These are phyloP conservation scores for Endocarpon pusillum DNA, from an alignment of 495 filamentous ascomycete genomes.

Conservation along the genomic window DNA sequence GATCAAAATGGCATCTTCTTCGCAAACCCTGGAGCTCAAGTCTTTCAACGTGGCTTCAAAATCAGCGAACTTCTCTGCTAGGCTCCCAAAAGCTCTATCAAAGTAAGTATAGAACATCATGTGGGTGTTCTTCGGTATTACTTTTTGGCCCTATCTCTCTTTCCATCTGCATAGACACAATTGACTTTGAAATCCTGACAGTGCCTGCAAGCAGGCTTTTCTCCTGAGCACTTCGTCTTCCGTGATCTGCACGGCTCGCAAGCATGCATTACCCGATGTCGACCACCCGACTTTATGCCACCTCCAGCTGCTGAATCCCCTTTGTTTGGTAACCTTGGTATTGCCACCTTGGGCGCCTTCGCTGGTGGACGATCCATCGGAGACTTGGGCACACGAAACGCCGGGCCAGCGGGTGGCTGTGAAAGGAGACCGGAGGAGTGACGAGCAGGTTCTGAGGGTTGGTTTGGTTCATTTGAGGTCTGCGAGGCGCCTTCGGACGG, in stretches of 20 bases:
- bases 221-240: slow-evolving; percentile 46
- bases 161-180: slow-evolving; percentile 39
- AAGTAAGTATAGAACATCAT: slow-evolving; percentile 2
- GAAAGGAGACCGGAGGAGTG: no score
- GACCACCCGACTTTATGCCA: neutral
- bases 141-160: slow-evolving; percentile 40
- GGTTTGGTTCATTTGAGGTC: no score
- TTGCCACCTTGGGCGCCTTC: slow-evolving; percentile 24
- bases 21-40: slow-evolving; percentile 18
- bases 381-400: slow-evolving; percentile 1
- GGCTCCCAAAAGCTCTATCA: slow-evolving; percentile 22
- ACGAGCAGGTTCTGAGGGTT: no score
- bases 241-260: slow-evolving; percentile 59
- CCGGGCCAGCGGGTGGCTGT: no score
- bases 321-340: slow-evolving; percentile 19
- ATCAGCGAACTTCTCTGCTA: slow-evolving; percentile 30
- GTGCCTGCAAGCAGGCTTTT: slow-evolving; percentile 38
- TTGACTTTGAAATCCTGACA: slow-evolving; percentile 32
- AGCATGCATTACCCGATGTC: slow-evolving; percentile 32
- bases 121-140: slow-evolving; percentile 12
- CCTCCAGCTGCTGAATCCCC: no score
- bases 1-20: slow-evolving; percentile 20
- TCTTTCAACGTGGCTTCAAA: slow-evolving; percentile 32
- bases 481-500: no score
- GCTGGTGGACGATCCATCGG: neutral